Conservation (phyloP, 176 grass and related monocot genomes). For the Ananas comosus region DNA sequence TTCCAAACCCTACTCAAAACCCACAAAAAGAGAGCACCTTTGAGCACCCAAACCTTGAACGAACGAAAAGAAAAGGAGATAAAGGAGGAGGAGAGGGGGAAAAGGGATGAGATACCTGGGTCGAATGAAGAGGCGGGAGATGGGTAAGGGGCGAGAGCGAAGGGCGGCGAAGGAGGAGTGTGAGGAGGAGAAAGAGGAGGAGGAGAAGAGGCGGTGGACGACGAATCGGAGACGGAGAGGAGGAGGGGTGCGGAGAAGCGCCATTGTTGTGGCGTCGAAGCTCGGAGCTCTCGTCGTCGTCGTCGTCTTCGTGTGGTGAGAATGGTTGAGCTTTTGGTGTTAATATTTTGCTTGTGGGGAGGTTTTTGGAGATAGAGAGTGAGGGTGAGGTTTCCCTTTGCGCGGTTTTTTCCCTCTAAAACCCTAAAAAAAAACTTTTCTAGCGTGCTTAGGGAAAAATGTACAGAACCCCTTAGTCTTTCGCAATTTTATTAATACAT, state of each 20-base stretch:
- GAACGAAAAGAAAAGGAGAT: neutral
- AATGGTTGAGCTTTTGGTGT: neutral
- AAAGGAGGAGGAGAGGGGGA: neutral
- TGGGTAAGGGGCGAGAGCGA: conserved; percentile 16
- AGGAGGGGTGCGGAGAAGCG: conserved; percentile 37
- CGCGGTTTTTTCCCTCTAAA: neutral
- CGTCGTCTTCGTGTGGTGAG: neutral
- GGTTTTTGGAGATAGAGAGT: neutral
- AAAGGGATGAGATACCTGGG: conserved; percentile 27
- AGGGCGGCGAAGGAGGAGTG: conserved; percentile 19
- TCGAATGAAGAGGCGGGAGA: conserved; percentile 24
- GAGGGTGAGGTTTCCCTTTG: neutral
- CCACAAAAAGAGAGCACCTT: neutral
- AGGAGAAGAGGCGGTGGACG: conserved; percentile 44
- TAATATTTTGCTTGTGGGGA: neutral
- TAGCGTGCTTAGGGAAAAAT: no score
- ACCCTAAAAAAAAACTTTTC: neutral
- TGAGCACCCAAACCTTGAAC: conserved; percentile 12
- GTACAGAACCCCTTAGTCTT: no score
- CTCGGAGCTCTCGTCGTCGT: neutral
- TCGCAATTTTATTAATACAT: no score
- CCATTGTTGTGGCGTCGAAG: conserved; percentile 34
- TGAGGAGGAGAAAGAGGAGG: conserved; percentile 18
- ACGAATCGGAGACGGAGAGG: conserved; percentile 38
- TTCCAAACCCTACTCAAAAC: conserved; percentile 14